Percentiles rank a stretch among this genome's conserved stretches.
Evolutionary conservation across 2,329 filamentous ascomycete genomes (phyloP).

Genomic region (Aspergillus sp.): DNA sequence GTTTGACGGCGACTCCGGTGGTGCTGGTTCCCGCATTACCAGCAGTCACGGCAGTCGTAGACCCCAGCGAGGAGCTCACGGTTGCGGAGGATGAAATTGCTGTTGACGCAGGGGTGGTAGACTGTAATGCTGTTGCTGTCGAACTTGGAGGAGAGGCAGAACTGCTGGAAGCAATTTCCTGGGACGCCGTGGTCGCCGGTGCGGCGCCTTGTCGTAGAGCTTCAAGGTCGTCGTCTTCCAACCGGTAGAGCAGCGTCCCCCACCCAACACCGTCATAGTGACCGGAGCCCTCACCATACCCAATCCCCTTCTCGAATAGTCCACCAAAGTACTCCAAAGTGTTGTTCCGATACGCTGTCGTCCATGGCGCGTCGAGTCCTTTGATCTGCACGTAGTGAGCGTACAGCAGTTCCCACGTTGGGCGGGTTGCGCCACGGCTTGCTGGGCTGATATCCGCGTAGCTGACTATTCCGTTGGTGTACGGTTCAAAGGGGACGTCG

Average conservation of each 20-base stretch:
- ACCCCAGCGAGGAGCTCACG: not conserved
- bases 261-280: not conserved
- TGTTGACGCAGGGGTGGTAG: not conserved
- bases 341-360: constrained; percentile 34
- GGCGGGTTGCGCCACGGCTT: constrained; percentile 40
- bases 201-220: no score
- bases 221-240: not conserved
- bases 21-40: not conserved
- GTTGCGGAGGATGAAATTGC: not conserved
- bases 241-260: not conserved
- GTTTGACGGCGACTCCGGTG: not conserved
- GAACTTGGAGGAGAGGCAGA: not conserved
- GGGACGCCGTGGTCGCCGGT: no score
- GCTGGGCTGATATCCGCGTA: constrained; percentile 39
- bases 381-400: constrained; percentile 48
- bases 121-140: not conserved
- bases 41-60: not conserved
- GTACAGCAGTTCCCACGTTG: constrained; percentile 47
- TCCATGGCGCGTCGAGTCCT: constrained; percentile 43
- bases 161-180: not conserved
- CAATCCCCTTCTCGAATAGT: not conserved
- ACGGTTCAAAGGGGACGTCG: constrained; percentile 49
- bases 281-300: not conserved
- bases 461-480: constrained; percentile 44
- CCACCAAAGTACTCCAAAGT: not conserved